Percentiles rank a stretch among this genome's conserved stretches.
These are phyloP conservation scores for Dothideomycetes sp. DNA, from an alignment of 2,329 filamentous ascomycete genomes.

Conservation along the genomic window DNA sequence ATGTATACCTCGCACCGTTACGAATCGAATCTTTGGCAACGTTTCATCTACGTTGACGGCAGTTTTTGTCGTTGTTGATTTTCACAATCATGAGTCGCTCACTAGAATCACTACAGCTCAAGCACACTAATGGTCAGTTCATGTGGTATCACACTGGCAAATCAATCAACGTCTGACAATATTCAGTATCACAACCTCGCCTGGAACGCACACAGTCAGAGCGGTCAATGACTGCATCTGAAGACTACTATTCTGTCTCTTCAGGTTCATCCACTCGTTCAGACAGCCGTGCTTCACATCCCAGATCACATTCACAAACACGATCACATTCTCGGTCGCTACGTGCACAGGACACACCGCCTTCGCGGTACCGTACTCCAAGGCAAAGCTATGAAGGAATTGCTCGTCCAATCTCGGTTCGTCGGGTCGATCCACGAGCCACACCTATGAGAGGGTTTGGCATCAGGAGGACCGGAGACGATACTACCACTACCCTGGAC, in stretches of 20 bases:
- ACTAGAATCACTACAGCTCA: constrained; percentile 28
- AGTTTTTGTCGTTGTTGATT: constrained; percentile 8
- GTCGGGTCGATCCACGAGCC: constrained; percentile 17
- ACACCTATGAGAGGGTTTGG: constrained; percentile 27
- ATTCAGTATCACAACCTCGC: constrained; percentile 31
- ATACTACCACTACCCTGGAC: not conserved
- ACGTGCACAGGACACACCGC: constrained; percentile 22
- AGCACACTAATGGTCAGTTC: constrained; percentile 33
- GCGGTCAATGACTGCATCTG: constrained; percentile 40
- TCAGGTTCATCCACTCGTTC: constrained; percentile 24
- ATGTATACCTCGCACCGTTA: not conserved
- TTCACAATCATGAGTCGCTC: constrained; percentile 10
- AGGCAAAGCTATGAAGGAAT: constrained; percentile 22
- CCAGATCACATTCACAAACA: constrained; percentile 22
- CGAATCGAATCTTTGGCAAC: not conserved
- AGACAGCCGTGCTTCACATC: constrained; percentile 5
- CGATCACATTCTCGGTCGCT: constrained; percentile 18
- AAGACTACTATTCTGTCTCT: constrained; percentile 43
- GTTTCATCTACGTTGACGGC: constrained; percentile 7
- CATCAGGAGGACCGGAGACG: constrained; percentile 18
- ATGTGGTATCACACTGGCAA: not conserved
- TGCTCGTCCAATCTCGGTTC: constrained; percentile 16
- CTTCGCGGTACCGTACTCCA: constrained; percentile 27
- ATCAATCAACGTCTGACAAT: not conserved
- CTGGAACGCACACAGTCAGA: constrained; percentile 34